Evolutionary conservation across 75 land plant species (phyloP), one percentile per base, ranked within the genome.

Genomic region (Sequoia sempervirens): DNA sequence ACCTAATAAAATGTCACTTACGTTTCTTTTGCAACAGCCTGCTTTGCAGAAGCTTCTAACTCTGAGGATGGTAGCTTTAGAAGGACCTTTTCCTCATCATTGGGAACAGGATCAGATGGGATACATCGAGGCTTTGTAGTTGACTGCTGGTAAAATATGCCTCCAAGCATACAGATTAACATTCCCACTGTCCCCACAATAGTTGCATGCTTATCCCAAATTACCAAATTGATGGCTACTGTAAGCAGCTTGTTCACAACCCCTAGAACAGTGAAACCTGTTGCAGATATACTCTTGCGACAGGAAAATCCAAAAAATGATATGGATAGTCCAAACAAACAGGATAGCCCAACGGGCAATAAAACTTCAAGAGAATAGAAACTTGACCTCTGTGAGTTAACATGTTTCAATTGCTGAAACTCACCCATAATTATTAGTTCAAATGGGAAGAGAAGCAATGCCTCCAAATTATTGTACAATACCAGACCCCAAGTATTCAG

Each of bases 381-480:
- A 41, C 88, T 85, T 28, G 88, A 83, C 5, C 28, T 47, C 69
- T 75, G 36, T 5, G 46, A 53, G 58, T 30, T 88, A 54, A 34
- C 75, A 12, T 79, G 37, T 56, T 26, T 74, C 61, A 89, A 58
- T 37, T 87, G 89, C 41, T 53, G 46, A 43, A 86, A 89, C 50
- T 89, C 90, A 8, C 90, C 90, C 85, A 87, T 89, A 18, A 89
- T 66, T 8, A 89, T 69, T n/a, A 89, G 89, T 83, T 89, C 90
- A 47, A 89, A 58, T 47, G 90, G 90, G 47, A 87, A 89, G 70
- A 89, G 90, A 46, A 89, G 86, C 70, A 89, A 84, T n/a, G 90
- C 90, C 86, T 89, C 90, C 61, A 89, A 81, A 79, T 89, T 89
- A 83, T 89, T 89, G 89, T 89, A 89, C 68, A 89, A 83, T n/a